Conservation (phyloP, 768 basidiomycete species). For the Lactarius indigo region DNA sequence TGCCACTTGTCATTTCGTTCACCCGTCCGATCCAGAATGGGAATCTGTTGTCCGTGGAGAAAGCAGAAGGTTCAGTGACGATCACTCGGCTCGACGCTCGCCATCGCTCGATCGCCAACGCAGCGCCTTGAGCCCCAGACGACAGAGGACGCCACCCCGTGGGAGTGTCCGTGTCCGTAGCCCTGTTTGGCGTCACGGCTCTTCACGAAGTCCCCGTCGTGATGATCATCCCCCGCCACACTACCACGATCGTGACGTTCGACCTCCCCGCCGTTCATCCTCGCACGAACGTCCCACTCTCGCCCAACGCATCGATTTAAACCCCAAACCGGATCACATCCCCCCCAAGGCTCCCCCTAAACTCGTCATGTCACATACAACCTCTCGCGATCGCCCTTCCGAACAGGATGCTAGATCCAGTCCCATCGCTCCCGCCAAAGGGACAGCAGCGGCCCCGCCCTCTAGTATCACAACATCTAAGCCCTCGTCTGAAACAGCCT, state of each 20-base stretch:
- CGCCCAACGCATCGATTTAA: neutral
- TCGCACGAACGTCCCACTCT: neutral
- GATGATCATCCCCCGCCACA: constrained; percentile 1
- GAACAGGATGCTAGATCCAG: neutral
- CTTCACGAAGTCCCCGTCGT: constrained; percentile 15
- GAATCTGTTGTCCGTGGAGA: neutral
- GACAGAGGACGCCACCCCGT: constrained; percentile 11
- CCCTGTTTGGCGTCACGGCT: neutral
- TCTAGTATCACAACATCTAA: neutral
- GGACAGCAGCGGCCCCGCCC: neutral
- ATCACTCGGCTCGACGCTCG: constrained; percentile 6
- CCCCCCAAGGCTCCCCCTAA: neutral
- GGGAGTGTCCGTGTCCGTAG: neutral
- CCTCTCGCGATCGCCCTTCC: neutral
- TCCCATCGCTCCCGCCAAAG: neutral
- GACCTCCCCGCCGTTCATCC: neutral
- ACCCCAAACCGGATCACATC: neutral
- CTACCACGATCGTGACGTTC: neutral
- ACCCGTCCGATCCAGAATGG: constrained; percentile 25
- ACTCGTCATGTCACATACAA: neutral
- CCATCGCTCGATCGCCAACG: neutral
- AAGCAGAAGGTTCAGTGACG: neutral
- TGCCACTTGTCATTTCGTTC: constrained; percentile 17
- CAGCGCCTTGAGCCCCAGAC: neutral
- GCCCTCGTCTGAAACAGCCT: neutral